phyloP scores from a whole-genome alignment of 1,284 basidiomycete species.

The Rhizopogon hawkerae region DNA sequence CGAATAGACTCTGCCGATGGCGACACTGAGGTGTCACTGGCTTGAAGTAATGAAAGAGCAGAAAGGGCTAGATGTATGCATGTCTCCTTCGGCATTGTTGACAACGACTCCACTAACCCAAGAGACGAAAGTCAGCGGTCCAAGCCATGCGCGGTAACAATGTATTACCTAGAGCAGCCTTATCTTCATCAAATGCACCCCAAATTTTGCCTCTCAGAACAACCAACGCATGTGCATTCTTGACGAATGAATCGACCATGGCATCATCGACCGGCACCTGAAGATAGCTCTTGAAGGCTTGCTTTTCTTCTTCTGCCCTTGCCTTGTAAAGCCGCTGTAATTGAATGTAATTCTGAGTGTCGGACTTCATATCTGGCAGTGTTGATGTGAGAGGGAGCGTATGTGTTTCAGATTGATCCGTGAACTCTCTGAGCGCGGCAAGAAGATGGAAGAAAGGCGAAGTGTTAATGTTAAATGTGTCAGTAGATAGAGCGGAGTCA shows the following conservation, averaged over 20 bases:
- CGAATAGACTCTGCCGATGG: constrained; percentile 31
- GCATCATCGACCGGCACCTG: constrained; percentile 37
- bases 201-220: constrained; percentile 69
- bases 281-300: constrained; percentile 40
- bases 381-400: constrained; percentile 49
- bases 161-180: constrained; percentile 44
- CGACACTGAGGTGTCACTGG: constrained; percentile 15
- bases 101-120: constrained; percentile 14
- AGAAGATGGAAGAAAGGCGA: constrained; percentile 83
- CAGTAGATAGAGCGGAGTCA: constrained; percentile 38
- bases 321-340: constrained; percentile 73
- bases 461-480: constrained; percentile 29
- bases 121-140: neutral
- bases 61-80: constrained; percentile 61
- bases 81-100: constrained; percentile 40
- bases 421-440: constrained; percentile 62
- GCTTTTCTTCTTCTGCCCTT: constrained; percentile 65
- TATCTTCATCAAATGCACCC: constrained; percentile 49
- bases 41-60: constrained; percentile 43
- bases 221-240: constrained; percentile 79
- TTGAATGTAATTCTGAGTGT: constrained; percentile 74
- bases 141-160: neutral
- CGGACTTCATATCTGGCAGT: constrained; percentile 95
- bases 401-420: constrained; percentile 37
- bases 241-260: constrained; percentile 79